phyloP scores from a whole-genome alignment of 129 eudicot species.

The Artemisia argyi region DNA sequence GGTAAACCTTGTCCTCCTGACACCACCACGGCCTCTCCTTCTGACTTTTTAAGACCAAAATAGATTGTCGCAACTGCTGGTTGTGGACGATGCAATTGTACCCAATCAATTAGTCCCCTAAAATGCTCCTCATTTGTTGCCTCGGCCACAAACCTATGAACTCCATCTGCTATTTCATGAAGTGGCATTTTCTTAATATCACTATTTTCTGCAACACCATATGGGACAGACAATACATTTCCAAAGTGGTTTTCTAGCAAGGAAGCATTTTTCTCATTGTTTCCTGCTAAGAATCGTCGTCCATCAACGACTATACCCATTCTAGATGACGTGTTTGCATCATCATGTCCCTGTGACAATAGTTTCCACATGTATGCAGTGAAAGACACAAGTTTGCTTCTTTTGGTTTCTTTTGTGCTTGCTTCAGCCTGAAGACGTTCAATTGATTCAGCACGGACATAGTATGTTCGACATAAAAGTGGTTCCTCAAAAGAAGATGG shows the following conservation, averaged over 20 bases:
- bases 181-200: slow-evolving; percentile 38
- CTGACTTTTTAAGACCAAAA: slow-evolving; percentile 19
- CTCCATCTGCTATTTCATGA: slow-evolving; percentile 25
- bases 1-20: slow-evolving; percentile 71
- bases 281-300: slow-evolving; percentile 25
- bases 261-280: neutral
- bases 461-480: slow-evolving; percentile 42
- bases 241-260: slow-evolving; percentile 44
- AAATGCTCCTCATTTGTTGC: slow-evolving; percentile 45
- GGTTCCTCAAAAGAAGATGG: slow-evolving; percentile 25
- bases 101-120: slow-evolving; percentile 50
- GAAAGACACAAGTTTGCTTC: slow-evolving; percentile 46
- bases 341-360: slow-evolving; percentile 17
- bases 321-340: slow-evolving; percentile 23
- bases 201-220: slow-evolving; percentile 17
- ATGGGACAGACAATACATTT: slow-evolving; percentile 57
- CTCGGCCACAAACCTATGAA: slow-evolving; percentile 33
- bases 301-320: slow-evolving; percentile 58
- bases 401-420: slow-evolving; percentile 21
- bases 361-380: slow-evolving; percentile 48
- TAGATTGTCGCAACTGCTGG: slow-evolving; percentile 45
- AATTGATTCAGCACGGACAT: slow-evolving; percentile 26
- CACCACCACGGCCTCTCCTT: slow-evolving; percentile 50
- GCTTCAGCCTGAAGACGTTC: slow-evolving; percentile 39
- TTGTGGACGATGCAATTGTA: slow-evolving; percentile 44